These are phyloP conservation scores for Lentinus tigrinus DNA, from an alignment of 768 basidiomycete genomes.

Conservation along the genomic window DNA sequence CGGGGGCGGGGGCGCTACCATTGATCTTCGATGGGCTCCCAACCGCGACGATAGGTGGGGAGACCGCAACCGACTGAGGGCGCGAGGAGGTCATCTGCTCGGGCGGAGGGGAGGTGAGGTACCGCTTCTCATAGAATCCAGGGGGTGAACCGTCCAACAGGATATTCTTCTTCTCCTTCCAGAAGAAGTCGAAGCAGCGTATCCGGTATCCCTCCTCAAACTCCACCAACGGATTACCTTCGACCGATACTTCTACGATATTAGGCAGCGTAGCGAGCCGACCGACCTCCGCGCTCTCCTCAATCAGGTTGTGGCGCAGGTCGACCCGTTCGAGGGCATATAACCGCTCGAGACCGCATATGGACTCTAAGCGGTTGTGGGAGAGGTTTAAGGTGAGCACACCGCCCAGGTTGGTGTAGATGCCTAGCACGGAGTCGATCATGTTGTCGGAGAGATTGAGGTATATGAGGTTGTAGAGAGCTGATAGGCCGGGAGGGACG, in stretches of 20 bases:
- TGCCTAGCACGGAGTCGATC: slow-evolving; percentile 92
- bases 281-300: slow-evolving; percentile 83
- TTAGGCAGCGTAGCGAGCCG: slow-evolving; percentile 78
- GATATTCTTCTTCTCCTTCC: slow-evolving; percentile 77
- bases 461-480: slow-evolving; percentile 78
- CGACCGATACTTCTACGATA: slow-evolving; percentile 77
- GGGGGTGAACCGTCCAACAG: slow-evolving; percentile 73
- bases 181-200: slow-evolving; percentile 81
- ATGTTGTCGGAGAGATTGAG: slow-evolving; percentile 97
- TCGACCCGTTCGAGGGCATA: slow-evolving; percentile 83
- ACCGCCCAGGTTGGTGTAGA: slow-evolving; percentile 78
- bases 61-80: slow-evolving; percentile 47
- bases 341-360: slow-evolving; percentile 92
- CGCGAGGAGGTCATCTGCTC: slow-evolving; percentile 53
- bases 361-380: slow-evolving; percentile 87
- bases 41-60: slow-evolving; percentile 63
- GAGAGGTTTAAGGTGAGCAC: slow-evolving; percentile 79
- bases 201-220: slow-evolving; percentile 70
- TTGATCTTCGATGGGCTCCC: slow-evolving; percentile 31
- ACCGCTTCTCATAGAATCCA: slow-evolving; percentile 68
- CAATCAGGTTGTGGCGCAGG: slow-evolving; percentile 73
- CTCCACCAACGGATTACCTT: slow-evolving; percentile 80
- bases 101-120: slow-evolving; percentile 46
- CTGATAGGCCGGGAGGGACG: slow-evolving; percentile 73
- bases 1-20: not conserved